Percentiles rank a stretch among this genome's conserved stretches.
Conservation (phyloP, 257 asterid species). For the Avicennia marina region DNA sequence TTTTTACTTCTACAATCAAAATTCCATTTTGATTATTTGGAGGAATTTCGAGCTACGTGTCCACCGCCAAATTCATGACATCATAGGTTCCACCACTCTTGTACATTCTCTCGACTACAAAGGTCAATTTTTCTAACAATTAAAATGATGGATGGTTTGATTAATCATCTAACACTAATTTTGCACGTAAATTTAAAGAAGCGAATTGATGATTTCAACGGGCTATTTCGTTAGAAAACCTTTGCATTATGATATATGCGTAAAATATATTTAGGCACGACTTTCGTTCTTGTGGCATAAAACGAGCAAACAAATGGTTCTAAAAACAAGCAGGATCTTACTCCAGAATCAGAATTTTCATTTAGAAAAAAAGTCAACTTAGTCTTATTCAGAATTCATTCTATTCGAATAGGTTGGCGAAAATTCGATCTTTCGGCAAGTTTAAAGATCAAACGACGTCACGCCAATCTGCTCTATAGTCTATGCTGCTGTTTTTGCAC, state of each 20-base stretch:
- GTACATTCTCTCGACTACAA: neutral
- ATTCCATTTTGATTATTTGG: constrained; percentile 7
- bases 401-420: constrained; percentile 9
- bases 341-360: constrained; percentile 8
- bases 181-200: too few relatives aligned
- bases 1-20: neutral
- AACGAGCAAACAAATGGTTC: too few relatives aligned
- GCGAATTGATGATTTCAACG: too few relatives aligned
- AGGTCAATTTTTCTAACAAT: neutral
- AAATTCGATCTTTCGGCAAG: constrained; percentile 16
- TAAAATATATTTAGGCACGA: neutral
- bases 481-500: too few relatives aligned
- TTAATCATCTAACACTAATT: too few relatives aligned
- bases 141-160: neutral
- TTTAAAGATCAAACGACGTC: neutral
- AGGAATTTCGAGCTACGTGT: neutral
- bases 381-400: constrained; percentile 17
- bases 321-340: constrained; percentile 12
- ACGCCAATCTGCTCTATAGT: too few relatives aligned
- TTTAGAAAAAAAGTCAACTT: constrained; percentile 9
- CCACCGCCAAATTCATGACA: neutral
- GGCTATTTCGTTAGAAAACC: too few relatives aligned
- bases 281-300: too few relatives aligned
- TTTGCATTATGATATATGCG: neutral
- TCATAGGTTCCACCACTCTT: neutral